Conservation (phyloP, 129 eudicot genomes). For the Apium graveolens region DNA sequence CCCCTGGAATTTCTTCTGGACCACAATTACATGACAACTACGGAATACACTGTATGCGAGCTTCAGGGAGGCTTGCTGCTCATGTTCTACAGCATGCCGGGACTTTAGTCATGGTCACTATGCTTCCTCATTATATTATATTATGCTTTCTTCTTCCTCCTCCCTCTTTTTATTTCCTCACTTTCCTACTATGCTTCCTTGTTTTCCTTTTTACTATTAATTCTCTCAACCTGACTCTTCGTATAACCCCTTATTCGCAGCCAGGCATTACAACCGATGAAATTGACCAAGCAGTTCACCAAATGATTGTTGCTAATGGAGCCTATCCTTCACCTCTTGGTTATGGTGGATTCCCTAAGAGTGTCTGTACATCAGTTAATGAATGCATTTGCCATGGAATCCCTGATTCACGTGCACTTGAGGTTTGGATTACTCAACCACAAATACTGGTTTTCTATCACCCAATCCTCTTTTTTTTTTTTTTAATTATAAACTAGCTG, state of each 20-base stretch:
- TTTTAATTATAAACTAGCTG: too few species aligned
- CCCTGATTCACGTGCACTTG: slow-evolving; percentile 89
- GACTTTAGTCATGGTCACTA: slow-evolving; percentile 51
- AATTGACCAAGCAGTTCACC: slow-evolving; percentile 89
- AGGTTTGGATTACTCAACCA: slow-evolving; percentile 41
- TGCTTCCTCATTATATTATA: too few species aligned
- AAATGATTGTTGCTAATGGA: slow-evolving; percentile 78
- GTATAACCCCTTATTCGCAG: slow-evolving; percentile 62
- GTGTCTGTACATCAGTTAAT: slow-evolving; percentile 91
- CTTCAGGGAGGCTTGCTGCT: slow-evolving; percentile 92
- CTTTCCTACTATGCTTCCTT: too few species aligned
- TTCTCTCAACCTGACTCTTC: too few species aligned
- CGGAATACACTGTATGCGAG: slow-evolving; percentile 81
- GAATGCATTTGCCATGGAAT: slow-evolving; percentile 99
- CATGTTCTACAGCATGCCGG: slow-evolving; percentile 90
- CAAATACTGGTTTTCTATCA: not conserved
- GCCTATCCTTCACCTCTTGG: slow-evolving; percentile 98
- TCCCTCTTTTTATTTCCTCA: not conserved
- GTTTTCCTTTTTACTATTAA: too few species aligned
- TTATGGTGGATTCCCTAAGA: slow-evolving; percentile 94
- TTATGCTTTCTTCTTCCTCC: too few species aligned
- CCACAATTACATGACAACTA: slow-evolving; percentile 68
- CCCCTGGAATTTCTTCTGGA: slow-evolving; percentile 61
- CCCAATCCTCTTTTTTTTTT: too few species aligned
- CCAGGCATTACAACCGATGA: slow-evolving; percentile 91